Evolutionary conservation across 352 stramenopile species (phyloP), one percentile per base, ranked within the genome.

Genomic region (Phytopythium helicoides): DNA sequence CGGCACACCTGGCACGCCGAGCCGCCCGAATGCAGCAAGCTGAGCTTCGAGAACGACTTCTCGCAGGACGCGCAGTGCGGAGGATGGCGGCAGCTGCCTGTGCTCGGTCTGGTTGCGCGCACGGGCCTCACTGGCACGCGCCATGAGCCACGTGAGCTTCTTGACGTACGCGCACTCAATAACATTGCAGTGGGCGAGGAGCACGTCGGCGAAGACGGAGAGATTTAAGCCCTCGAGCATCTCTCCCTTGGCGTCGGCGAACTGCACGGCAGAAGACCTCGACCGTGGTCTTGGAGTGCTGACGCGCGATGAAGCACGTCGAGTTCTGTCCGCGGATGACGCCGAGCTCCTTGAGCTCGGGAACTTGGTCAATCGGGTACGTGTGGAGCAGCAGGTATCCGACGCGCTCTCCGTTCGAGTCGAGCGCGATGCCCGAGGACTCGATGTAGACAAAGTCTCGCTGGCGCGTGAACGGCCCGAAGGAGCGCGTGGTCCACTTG

Each of bases 101-200:
- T 67, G 65, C 14, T 60, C 51, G 5, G 58, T 54, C 47, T 73
- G 52, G 25, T 18, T 46, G 1, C 65, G 51, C 31, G 50, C 57
- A 14, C 40, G 63, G 31, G 26, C 47, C 19, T 53, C 47, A 7
- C 34, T 53, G 12, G 47, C 47, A 10, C 36, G 33, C 12, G 47
- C 53, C 36, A 85, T 72, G 42, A 87, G 68, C 75, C 75, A 86
- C 47, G 64, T 75, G 4, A 89, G 63, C 54, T 89, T 89, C 56
- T 83, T 89, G 54, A 82, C 56, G 55, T 87, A 72, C 16, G 71
- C 68, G 49, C 73, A 81, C 42, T 87, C 73, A 22, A 81, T 68
- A 0, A 86, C 47, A 41, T 73, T 64, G n/a, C 68, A 38, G 7
- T 58, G 61, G 16, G 71, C 60, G 2, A 81, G 48, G 48, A 87